Base-by-base conservation (phyloP, 1,284 basidiomycete genomes). In the Paramarasmius palmivorus region DNA sequence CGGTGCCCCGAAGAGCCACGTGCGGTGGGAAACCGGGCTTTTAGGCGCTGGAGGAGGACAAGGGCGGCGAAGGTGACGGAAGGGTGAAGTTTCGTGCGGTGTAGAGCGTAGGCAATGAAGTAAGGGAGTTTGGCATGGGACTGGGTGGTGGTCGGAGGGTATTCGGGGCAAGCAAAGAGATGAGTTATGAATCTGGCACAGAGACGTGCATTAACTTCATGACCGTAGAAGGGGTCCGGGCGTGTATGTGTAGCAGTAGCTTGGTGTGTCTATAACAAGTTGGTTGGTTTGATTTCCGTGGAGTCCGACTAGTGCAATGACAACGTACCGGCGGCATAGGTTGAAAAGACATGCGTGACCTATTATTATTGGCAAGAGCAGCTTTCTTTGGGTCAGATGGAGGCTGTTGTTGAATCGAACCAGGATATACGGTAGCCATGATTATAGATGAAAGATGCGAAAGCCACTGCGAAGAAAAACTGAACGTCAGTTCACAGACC, bases 1-100 rank as follows among this genome's bases (percentile, higher is more conserved):
- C 94, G 84, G 64, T 97, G 94, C 8, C 93, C 94, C 0, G 92
- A 95, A 0, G 92, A 95, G 36, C 94, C 93, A 49, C 92, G 85
- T 29, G 93, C 94, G 7, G 92, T 92, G 17, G 94, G 94, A 71
- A 95, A 96, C 25, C 92, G 88, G 3, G 86, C 86, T 76, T 97
- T 97, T 54, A 97, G 78, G 6, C 93, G 84, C 61, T 92, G 89
- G 0, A 97, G 76, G 3, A 96, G 82, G 32, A 95, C 86, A 1
- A 96, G 84, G 0, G 93, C 86, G 2, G 92, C 90, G 63, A 92
- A 93, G 0, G 90, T 94, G 39, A 96, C 93, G 0, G 90, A 84
- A 0, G 80, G 58, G 26, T 93, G 90, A 0, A 96, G 78, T 29
- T 94, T 88, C 0, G 93, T 96, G 26, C 94, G 84, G 65, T 96